Conservation (phyloP, 1,284 basidiomycete genomes). For the Pterulicium gracile region DNA sequence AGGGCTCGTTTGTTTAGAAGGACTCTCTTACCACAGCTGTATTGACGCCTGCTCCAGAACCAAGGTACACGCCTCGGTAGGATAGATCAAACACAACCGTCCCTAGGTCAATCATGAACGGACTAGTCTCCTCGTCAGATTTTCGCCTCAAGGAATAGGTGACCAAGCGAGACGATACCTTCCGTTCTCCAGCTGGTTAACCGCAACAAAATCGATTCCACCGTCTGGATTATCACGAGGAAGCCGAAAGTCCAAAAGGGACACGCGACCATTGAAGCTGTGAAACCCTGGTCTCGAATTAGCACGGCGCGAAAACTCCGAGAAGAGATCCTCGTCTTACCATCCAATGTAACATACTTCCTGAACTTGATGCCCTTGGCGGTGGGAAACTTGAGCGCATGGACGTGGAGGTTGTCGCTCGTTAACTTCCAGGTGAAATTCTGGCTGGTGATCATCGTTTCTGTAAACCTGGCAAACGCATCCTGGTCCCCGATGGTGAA, state of each 20-base stretch:
- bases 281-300: conserved; percentile 38
- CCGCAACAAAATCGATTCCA: conserved; percentile 57
- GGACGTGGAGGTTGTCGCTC: conserved; percentile 48
- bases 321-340: conserved; percentile 15
- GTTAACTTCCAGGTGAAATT: conserved; percentile 66
- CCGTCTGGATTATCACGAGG: conserved; percentile 61
- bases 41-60: conserved; percentile 41
- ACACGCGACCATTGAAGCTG: conserved; percentile 50
- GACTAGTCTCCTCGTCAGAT: conserved; percentile 24
- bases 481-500: conserved; percentile 44
- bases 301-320: neutral
- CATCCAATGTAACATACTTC: conserved; percentile 45
- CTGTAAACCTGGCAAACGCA: conserved; percentile 48
- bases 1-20: neutral
- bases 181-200: conserved; percentile 50
- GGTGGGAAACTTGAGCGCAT: conserved; percentile 59
- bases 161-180: conserved; percentile 28
- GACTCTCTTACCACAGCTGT: conserved; percentile 40
- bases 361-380: conserved; percentile 51
- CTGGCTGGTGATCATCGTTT: conserved; percentile 50
- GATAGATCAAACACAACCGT: conserved; percentile 56
- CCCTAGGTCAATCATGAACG: conserved; percentile 63
- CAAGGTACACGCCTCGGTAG: conserved; percentile 52
- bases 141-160: neutral
- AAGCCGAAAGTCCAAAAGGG: conserved; percentile 56